Evolutionary conservation across 148 eudicot genomes (phyloP), one percentile per base, ranked within the genome.

Genomic region (Spergularia bocconei): DNA sequence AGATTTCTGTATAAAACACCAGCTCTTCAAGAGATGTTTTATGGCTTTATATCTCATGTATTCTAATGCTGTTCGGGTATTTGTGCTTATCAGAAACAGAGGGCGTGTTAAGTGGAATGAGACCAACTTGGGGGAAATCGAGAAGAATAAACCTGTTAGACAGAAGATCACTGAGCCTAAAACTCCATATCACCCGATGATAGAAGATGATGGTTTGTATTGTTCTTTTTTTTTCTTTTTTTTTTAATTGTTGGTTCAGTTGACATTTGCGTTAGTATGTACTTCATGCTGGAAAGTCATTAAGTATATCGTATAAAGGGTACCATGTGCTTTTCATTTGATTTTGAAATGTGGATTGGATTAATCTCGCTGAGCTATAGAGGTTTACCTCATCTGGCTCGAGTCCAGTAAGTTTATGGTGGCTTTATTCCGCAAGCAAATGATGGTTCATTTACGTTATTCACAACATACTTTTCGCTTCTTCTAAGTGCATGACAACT

Each of bases 161-260:
- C 97, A 94, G 85, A 93, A 93, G 81, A 91, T 91, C 61, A 93
- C 95, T 19, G 98, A 93, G 82, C 98, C 98, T 48, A 93, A 93
- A 89, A 93, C 98, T 50, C 98, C 98, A 58, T 93, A 88, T 82
- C 98, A 91, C 82, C 89, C 81, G 51, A 88, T 86, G 91, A 77
- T 87, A 74, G 98, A 90, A 66, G 90, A 86, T 78, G 95, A 91
- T 75, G 93, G 92, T 23, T 23, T 23, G 25, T 23, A 23, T 23
- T 23, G 25, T 23, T 23, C 25, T 23, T 23, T 23, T 23, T 23
- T 23, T 23, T 23, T 23, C 1, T 23, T 23, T 23, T 23, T 23
- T 23, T 23, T 23, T 23, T 23, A 23, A 23, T 23, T 23, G 25
- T 23, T 23, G 25, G 0, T 1, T 23, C 25, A 23, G 25, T 23